Percentiles rank a stretch among this genome's conserved stretches.
Evolutionary conservation across 225 moss, liverwort and hornwort species (phyloP).

Genomic region (Sphagnum tenellum): DNA sequence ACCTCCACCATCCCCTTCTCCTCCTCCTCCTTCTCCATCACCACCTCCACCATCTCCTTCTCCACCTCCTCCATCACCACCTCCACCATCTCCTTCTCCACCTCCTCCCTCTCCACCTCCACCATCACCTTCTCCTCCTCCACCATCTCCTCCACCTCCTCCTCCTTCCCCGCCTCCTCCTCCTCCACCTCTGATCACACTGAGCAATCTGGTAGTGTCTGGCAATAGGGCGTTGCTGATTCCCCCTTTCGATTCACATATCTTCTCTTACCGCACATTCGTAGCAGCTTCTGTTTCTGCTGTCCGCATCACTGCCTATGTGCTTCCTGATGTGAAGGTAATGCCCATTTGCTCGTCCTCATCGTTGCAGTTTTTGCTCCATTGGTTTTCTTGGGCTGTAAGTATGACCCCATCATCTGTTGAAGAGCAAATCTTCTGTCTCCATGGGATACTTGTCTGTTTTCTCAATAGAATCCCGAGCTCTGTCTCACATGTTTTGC

Average conservation of each 20-base stretch:
- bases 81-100: conserved; percentile 4
- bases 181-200: conserved; percentile 21
- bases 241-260: conserved; percentile 20
- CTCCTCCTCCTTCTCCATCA: neutral
- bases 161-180: conserved; percentile 5
- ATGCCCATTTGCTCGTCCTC: too few relatives aligned
- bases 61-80: conserved; percentile 1
- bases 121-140: neutral
- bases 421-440: too few relatives aligned
- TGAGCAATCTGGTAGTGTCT: conserved; percentile 26
- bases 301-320: conserved; percentile 27
- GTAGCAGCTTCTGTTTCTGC: conserved; percentile 23
- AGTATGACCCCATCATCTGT: too few relatives aligned
- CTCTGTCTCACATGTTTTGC: too few relatives aligned
- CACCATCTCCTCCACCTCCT: neutral
- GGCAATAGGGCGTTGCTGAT: conserved; percentile 9
- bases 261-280: conserved; percentile 14
- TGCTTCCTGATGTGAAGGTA: conserved; percentile 30
- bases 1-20: conserved; percentile 17
- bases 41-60: neutral
- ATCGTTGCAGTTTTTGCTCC: too few relatives aligned
- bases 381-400: too few relatives aligned
- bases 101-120: neutral
- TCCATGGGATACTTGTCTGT: too few relatives aligned
- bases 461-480: too few relatives aligned